phyloP scores from a whole-genome alignment of 768 basidiomycete species.

The Auricularia sp. region DNA sequence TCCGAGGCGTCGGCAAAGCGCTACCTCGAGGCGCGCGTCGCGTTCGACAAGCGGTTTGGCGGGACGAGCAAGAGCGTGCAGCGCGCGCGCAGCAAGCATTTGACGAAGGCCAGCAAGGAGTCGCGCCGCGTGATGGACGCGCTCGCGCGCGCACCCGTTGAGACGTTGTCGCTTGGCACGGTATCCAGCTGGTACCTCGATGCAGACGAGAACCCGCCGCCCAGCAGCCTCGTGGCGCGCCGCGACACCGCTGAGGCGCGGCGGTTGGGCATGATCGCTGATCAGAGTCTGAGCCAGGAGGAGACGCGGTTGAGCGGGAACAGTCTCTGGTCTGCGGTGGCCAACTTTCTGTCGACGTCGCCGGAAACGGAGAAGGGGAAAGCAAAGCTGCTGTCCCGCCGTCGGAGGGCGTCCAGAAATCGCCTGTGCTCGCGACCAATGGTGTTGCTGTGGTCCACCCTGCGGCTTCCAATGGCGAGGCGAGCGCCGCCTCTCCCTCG shows the following conservation, averaged over 20 bases:
- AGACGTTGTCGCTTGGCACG: conserved; percentile 46
- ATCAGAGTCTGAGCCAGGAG: conserved; percentile 49
- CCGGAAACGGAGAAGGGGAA: conserved; percentile 33
- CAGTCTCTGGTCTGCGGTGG: conserved; percentile 57
- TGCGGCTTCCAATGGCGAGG: neutral
- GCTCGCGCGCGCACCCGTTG: conserved; percentile 14
- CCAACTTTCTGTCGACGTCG: conserved; percentile 49
- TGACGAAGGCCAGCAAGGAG: conserved; percentile 19
- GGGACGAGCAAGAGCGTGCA: conserved; percentile 47
- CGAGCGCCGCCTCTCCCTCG: neutral
- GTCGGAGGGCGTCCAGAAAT: neutral
- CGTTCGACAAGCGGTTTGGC: conserved; percentile 61
- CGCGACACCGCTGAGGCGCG: conserved; percentile 77
- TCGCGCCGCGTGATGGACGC: conserved; percentile 13
- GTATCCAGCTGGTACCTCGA: conserved; percentile 82
- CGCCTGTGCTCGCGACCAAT: neutral
- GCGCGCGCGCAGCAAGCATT: conserved; percentile 41
- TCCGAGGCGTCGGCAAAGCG: conserved; percentile 67
- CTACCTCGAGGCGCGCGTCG: conserved; percentile 52
- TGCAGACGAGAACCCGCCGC: conserved; percentile 72
- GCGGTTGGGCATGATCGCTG: conserved; percentile 61
- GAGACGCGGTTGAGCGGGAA: conserved; percentile 54
- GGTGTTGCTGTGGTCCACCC: neutral
- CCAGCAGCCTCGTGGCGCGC: conserved; percentile 83
- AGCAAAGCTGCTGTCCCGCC: conserved; percentile 1